Base-by-base conservation (phyloP, 2,329 filamentous ascomycete species). In the Sporothrix phasma region DNA sequence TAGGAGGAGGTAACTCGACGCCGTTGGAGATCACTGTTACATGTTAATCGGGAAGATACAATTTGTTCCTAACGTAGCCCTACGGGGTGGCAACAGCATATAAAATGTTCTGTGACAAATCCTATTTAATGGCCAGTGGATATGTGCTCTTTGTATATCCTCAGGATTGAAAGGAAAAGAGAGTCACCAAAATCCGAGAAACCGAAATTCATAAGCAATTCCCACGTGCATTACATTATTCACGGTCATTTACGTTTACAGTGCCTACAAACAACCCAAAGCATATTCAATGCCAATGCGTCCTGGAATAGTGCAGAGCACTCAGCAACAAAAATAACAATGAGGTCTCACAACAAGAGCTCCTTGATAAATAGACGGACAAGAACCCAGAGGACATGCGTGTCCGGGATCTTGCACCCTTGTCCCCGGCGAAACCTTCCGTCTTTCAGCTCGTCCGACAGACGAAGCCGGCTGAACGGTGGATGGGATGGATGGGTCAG, bases 391-490 rank as follows among this genome's bases (percentile, higher is more conserved):
- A 43, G n/a, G 19, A 43, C 41, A 61, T 45, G 45, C 43, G 39
- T 11, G 43, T 22, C 58, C 34, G 26, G n/a, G 17, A 13, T 4
- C 26, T 26, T 39, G 3, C 15, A 11, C 19, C 31, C 31, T 11
- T 24, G 51, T 31, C 24, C 31, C 51, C 11, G 22, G 56, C 61
- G 56, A 56, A 54, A 64, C 56, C 39, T 7, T 22, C 49, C 39
- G 13, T 22, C 49, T 62, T 65, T 65, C 64, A 65, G 64, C 64
- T 63, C 26, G 60, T 45, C 45, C 43, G 60, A 46, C 60, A 53
- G 64, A 37, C 60, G 60, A 46, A 53, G 64, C 53, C 60, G 60
- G 64, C 64, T 65, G 64, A 65, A 63, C 49, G 53, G 45, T 46
- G 56, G 56, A 45, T 31, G 56, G 39, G 56, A n/a, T 31, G 47